Percentiles rank a stretch among this genome's conserved stretches.
phyloP scores from a whole-genome alignment of 2,329 filamentous ascomycete genomes.

The Penicillium sp. region DNA sequence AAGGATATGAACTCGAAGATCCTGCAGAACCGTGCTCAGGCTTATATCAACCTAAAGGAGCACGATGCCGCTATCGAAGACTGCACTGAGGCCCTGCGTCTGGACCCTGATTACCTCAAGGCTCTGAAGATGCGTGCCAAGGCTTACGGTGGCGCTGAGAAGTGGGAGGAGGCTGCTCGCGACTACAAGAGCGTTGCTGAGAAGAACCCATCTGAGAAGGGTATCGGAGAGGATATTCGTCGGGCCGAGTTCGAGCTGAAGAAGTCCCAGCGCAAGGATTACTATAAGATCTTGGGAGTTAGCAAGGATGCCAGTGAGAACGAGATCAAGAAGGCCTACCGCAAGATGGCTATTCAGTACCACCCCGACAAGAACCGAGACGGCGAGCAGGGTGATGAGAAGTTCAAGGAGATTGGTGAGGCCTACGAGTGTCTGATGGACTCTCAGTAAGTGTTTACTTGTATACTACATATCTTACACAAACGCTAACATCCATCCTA shows the following conservation, averaged over 20 bases:
- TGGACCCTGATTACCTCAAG: constrained; percentile 85
- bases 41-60: constrained; percentile 75
- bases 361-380: constrained; percentile 95
- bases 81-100: constrained; percentile 76
- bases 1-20: constrained; percentile 93
- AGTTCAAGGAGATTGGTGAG: constrained; percentile 98
- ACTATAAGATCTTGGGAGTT: constrained; percentile 94
- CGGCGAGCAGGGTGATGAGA: constrained; percentile 77
- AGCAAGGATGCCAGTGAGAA: constrained; percentile 80
- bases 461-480: neutral
- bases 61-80: constrained; percentile 80
- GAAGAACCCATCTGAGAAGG: constrained; percentile 76
- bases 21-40: constrained; percentile 87
- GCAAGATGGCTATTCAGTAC: constrained; percentile 88
- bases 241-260: constrained; percentile 93
- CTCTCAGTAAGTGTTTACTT: constrained; percentile 67
- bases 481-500: constrained; percentile 34
- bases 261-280: constrained; percentile 96
- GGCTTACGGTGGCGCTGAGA: constrained; percentile 77
- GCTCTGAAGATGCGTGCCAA: constrained; percentile 93
- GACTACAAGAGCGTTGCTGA: constrained; percentile 88
- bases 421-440: constrained; percentile 96
- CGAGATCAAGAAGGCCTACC: constrained; percentile 95
- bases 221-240: constrained; percentile 79
- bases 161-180: constrained; percentile 87